These are phyloP conservation scores for Haplosporangium sp. DNA, from an alignment of 371 early-diverging fungal species.

Conservation along the genomic window DNA sequence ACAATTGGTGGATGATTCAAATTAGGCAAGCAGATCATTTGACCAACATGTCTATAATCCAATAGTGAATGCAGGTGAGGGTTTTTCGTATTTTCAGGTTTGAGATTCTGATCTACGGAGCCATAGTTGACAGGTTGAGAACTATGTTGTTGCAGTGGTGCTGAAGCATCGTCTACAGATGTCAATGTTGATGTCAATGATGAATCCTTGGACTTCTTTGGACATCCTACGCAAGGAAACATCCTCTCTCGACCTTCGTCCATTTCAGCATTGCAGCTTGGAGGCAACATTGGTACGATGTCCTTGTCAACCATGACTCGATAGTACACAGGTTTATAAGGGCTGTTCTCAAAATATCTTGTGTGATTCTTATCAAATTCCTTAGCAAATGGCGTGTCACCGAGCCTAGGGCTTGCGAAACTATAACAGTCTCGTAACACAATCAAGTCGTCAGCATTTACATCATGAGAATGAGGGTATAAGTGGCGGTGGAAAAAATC, in stretches of 20 bases:
- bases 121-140: constrained; percentile 7
- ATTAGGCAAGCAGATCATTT: constrained; percentile 31
- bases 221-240: constrained; percentile 26
- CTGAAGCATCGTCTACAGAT: neutral
- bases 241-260: constrained; percentile 17
- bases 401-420: constrained; percentile 60
- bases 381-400: constrained; percentile 61
- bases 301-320: constrained; percentile 46
- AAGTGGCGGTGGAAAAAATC: neutral
- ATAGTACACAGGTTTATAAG: constrained; percentile 30
- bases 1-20: constrained; percentile 13
- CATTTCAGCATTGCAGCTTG: constrained; percentile 30
- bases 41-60: constrained; percentile 48
- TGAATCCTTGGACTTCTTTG: neutral
- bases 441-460: constrained; percentile 10
- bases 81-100: neutral
- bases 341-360: constrained; percentile 5
- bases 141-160: neutral
- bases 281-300: constrained; percentile 42
- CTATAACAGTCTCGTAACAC: constrained; percentile 60
- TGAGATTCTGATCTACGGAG: neutral
- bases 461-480: neutral
- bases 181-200: neutral
- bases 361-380: constrained; percentile 37
- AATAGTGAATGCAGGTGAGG: constrained; percentile 26